Evolutionary conservation across 371 early-diverging fungal species (phyloP).

Genomic region (Haplosporangium sp.): DNA sequence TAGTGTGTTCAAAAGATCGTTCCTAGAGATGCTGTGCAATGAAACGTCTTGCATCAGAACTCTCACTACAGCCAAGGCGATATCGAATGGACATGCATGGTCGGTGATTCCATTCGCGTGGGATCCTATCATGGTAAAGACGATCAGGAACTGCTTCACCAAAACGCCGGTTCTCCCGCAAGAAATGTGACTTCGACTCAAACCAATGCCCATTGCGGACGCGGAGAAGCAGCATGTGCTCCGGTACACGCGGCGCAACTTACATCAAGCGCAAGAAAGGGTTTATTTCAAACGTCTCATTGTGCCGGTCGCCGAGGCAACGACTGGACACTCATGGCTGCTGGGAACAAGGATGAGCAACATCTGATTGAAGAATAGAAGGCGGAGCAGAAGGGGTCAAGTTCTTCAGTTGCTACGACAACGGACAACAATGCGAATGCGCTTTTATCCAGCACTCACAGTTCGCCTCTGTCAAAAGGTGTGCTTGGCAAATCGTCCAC

Average conservation of each 20-base stretch:
- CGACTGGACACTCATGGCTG: too few species aligned
- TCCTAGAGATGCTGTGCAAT: constrained; percentile 4
- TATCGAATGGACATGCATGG: constrained; percentile 1
- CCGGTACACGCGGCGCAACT: background rate
- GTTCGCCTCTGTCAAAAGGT: background rate
- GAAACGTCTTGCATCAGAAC: background rate
- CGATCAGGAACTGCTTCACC: constrained; percentile 1
- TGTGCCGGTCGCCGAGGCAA: background rate
- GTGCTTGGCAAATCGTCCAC: background rate
- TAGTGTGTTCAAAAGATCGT: constrained; percentile 9
- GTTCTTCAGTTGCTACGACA: background rate
- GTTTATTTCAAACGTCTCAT: background rate
- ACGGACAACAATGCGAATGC: background rate
- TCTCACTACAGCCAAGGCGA: background rate
- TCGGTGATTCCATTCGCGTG: constrained; percentile 1
- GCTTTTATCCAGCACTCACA: background rate
- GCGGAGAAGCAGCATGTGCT: constrained; percentile 2
- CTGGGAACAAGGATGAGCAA: too few species aligned
- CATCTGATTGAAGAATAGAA: too few species aligned
- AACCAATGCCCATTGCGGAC: background rate
- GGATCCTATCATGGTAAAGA: background rate
- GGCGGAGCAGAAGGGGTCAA: too few species aligned
- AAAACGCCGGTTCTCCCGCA: constrained; percentile 5
- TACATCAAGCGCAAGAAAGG: background rate
- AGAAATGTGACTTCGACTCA: background rate